Conservation (phyloP, 345 rosid species). For the Turritis glabra region DNA sequence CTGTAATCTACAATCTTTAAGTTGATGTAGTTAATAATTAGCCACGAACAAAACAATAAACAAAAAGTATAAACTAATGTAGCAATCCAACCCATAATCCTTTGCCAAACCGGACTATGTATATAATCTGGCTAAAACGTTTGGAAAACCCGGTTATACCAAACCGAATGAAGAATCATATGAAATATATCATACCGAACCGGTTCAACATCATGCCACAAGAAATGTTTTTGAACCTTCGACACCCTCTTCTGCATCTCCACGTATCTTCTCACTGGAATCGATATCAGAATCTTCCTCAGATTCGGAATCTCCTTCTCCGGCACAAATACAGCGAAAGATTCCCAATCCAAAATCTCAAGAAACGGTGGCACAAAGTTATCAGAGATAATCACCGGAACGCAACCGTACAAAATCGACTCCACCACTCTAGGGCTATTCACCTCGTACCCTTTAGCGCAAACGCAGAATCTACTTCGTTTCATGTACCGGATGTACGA, state of each 20-base stretch:
- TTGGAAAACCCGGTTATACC: conserved; percentile 74
- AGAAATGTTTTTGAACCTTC: conserved; percentile 76
- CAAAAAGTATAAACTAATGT: no score
- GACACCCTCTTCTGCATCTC: conserved; percentile 64
- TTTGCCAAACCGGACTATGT: not conserved
- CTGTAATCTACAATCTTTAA: not conserved
- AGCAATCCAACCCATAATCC: not conserved
- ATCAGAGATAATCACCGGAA: conserved; percentile 84
- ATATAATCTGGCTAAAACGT: conserved; percentile 20
- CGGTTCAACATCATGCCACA: conserved; percentile 74
- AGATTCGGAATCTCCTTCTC: conserved; percentile 77
- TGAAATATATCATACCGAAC: conserved; percentile 71
- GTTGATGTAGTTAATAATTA: not conserved
- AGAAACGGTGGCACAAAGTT: conserved; percentile 83
- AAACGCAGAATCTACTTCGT: conserved; percentile 75
- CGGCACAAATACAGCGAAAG: conserved; percentile 65
- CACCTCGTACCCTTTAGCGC: conserved; percentile 86
- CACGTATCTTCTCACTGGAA: conserved; percentile 59
- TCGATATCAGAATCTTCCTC: conserved; percentile 62
- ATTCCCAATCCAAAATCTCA: conserved; percentile 74
- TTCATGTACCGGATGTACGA: conserved; percentile 67
- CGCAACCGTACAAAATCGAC: conserved; percentile 68
- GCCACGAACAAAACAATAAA: not conserved
- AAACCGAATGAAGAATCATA: conserved; percentile 81
- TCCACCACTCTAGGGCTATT: conserved; percentile 85